Evolutionary conservation across 2,329 filamentous ascomycete species (phyloP).

Genomic region (Hymenoscyphus fructigenus): DNA sequence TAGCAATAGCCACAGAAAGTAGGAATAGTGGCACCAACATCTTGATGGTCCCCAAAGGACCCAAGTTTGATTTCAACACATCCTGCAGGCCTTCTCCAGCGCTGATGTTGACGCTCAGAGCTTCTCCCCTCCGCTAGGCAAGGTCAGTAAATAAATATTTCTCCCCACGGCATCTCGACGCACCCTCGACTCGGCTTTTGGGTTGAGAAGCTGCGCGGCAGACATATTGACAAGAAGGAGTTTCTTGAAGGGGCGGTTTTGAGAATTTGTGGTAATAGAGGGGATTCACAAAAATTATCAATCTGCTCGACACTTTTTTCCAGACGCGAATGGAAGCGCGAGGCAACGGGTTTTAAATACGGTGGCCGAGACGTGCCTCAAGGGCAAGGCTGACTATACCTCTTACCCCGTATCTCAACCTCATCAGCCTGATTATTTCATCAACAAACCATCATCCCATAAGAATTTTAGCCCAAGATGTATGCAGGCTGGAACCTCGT

Average conservation of each 20-base stretch:
- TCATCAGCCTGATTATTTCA: neutral
- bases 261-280: conserved; percentile 13
- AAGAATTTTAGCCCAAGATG: conserved; percentile 24
- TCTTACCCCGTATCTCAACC: neutral
- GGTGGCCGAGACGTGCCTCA: conserved; percentile 11
- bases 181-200: conserved; percentile 97
- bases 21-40: conserved; percentile 59
- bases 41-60: conserved; percentile 91
- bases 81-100: conserved; percentile 90
- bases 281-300: conserved; percentile 16
- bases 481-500: conserved; percentile 27
- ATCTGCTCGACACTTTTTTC: conserved; percentile 27
- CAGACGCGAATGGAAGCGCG: conserved; percentile 24
- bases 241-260: conserved; percentile 16
- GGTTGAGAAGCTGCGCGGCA: conserved; percentile 96
- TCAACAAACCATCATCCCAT: neutral
- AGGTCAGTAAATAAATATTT: conserved; percentile 33
- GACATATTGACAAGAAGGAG: conserved; percentile 63
- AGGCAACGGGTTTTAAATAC: conserved; percentile 14
- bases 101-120: conserved; percentile 93
- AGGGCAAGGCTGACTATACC: conserved; percentile 9
- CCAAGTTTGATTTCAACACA: conserved; percentile 95
- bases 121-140: conserved; percentile 86
- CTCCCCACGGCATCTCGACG: conserved; percentile 40
- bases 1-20: conserved; percentile 22